Conservation (phyloP, 768 basidiomycete species). For the Rhodotorula babjevae region DNA sequence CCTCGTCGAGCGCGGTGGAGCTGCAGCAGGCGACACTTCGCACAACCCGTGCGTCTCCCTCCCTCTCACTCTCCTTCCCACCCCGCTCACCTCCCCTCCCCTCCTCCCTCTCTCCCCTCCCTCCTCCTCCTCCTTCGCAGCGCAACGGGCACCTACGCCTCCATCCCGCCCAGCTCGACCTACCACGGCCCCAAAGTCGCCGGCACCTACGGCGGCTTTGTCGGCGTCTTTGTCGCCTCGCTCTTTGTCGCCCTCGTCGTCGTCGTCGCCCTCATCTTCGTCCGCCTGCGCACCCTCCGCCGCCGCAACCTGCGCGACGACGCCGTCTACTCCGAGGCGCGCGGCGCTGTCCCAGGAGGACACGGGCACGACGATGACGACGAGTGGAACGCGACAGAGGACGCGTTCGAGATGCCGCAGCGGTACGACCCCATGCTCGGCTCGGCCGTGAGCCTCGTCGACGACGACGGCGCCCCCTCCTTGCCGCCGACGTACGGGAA, state of each 20-base stretch:
- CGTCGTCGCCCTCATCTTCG: constrained; percentile 13
- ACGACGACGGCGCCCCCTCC: background rate
- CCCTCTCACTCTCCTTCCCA: too few relatives aligned
- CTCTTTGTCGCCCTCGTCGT: constrained; percentile 23
- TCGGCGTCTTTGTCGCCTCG: constrained; percentile 28
- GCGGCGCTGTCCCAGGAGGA: background rate
- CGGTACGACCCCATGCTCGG: background rate
- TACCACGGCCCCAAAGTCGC: constrained; percentile 32
- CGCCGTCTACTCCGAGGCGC: background rate
- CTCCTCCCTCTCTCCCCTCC: background rate
- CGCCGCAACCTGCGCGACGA: background rate
- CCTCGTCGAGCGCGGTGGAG: constrained; percentile 10
- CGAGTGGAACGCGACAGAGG: constrained; percentile 11
- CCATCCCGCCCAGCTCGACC: constrained; percentile 30
- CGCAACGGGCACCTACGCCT: constrained; percentile 9
- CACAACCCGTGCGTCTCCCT: constrained; percentile 6
- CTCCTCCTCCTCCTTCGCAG: background rate
- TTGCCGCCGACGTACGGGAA: background rate
- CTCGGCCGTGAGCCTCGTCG: background rate
- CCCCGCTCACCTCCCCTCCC: background rate
- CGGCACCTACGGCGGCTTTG: constrained; percentile 34
- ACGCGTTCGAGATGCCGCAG: constrained; percentile 35
- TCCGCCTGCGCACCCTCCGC: constrained; percentile 6
- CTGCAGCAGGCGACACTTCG: constrained; percentile 9
- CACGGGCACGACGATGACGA: background rate